Evolutionary conservation across 768 basidiomycete genomes (phyloP).

Genomic region (Daedalea quercina): DNA sequence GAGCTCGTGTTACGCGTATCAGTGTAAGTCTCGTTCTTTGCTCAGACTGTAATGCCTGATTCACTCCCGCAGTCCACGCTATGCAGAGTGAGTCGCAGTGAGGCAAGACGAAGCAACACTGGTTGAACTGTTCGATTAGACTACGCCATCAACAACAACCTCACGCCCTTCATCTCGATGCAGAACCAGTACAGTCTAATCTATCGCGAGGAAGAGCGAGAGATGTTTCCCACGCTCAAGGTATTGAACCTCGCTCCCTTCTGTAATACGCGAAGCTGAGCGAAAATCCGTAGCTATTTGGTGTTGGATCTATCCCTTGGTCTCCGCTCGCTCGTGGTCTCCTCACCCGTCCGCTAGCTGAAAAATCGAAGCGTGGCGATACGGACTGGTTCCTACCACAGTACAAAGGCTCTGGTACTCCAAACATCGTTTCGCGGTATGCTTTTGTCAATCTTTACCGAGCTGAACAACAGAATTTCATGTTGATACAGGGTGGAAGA

Average conservation of each 20-base stretch:
- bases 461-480: background rate
- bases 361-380: constrained; percentile 17
- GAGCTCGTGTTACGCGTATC: constrained; percentile 30
- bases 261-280: background rate
- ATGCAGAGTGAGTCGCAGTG: constrained; percentile 22
- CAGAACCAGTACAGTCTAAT: constrained; percentile 52
- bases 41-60: background rate
- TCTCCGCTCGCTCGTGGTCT: constrained; percentile 29
- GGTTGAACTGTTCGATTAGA: constrained; percentile 15
- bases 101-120: too few relatives aligned
- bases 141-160: constrained; percentile 31
- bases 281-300: constrained; percentile 13
- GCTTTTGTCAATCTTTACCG: background rate
- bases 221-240: constrained; percentile 45
- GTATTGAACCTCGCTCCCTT: constrained; percentile 2
- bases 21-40: constrained; percentile 17
- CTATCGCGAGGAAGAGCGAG: constrained; percentile 57
- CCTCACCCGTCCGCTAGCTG: constrained; percentile 20
- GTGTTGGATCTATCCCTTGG: constrained; percentile 32
- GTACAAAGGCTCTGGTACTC: constrained; percentile 11
- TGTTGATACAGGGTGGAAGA: constrained; percentile 25
- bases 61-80: constrained; percentile 19
- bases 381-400: constrained; percentile 15
- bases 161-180: constrained; percentile 56
- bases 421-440: constrained; percentile 13